These are phyloP conservation scores for Huntiella abstrusa DNA, from an alignment of 2,329 filamentous ascomycete species.

Conservation along the genomic window DNA sequence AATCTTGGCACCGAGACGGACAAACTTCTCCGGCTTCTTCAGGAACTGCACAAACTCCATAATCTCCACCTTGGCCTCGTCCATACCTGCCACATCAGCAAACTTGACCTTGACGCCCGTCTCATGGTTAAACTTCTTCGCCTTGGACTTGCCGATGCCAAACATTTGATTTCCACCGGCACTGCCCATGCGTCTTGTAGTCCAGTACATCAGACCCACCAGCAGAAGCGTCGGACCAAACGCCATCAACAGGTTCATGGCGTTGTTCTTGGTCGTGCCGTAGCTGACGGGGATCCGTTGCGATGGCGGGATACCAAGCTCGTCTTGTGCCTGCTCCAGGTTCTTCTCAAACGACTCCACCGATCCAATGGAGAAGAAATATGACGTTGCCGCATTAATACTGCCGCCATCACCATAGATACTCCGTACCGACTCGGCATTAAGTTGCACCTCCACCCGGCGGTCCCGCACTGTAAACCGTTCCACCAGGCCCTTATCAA, in stretches of 20 bases:
- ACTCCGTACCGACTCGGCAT: conserved; percentile 51
- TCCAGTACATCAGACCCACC: conserved; percentile 64
- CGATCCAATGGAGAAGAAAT: conserved; percentile 91
- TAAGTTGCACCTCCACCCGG: conserved; percentile 61
- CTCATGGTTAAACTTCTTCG: conserved; percentile 96
- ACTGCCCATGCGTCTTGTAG: conserved; percentile 55
- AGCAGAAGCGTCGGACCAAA: conserved; percentile 80
- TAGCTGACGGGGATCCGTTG: conserved; percentile 91
- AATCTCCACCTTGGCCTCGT: conserved; percentile 94
- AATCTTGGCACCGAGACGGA: conserved; percentile 91
- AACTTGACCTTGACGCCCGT: conserved; percentile 95
- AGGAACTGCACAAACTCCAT: conserved; percentile 99
- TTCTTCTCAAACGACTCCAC: conserved; percentile 81
- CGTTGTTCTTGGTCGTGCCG: conserved; percentile 47
- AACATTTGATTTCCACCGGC: conserved; percentile 66
- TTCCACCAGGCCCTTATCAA: conserved; percentile 90
- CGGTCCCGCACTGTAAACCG: conserved; percentile 64
- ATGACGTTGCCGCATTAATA: conserved; percentile 49
- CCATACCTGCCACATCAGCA: conserved; percentile 88
- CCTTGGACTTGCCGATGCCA: conserved; percentile 85
- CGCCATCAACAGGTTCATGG: conserved; percentile 48
- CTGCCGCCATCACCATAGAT: conserved; percentile 58
- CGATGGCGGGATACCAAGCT: conserved; percentile 66
- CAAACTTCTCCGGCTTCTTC: conserved; percentile 80
- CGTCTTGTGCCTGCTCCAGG: conserved; percentile 71